Percentiles rank a stretch among this genome's conserved stretches.
phyloP scores from a whole-genome alignment of 305 asterid species.

The Fraxinus ornus region DNA sequence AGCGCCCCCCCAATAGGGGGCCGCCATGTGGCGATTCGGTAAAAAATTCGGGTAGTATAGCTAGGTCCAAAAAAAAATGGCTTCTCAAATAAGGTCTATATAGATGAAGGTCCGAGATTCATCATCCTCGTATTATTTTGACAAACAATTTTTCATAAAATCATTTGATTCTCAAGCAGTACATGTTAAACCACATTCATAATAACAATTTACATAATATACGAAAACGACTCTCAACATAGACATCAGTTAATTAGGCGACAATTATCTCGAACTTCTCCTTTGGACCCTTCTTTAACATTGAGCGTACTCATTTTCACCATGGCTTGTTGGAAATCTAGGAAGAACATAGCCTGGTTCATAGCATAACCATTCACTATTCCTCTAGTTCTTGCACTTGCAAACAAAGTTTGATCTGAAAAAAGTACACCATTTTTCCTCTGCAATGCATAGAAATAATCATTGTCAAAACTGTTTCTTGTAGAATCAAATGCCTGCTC shows the following conservation, averaged over 20 bases:
- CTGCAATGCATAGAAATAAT: constrained; percentile 57
- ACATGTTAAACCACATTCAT: not conserved
- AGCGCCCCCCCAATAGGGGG: too few relatives aligned
- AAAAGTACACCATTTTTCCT: constrained; percentile 60
- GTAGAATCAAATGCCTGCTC: constrained; percentile 70
- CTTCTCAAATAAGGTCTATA: too few relatives aligned
- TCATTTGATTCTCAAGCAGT: not conserved
- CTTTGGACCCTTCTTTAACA: constrained; percentile 61
- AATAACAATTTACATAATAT: not conserved
- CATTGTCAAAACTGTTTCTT: constrained; percentile 53
- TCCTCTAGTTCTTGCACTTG: constrained; percentile 48
- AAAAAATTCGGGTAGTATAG: too few relatives aligned
- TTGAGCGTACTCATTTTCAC: constrained; percentile 69
- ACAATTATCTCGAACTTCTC: constrained; percentile 69
- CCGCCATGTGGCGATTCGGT: too few relatives aligned
- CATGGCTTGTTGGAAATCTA: constrained; percentile 78
- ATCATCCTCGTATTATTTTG: not conserved
- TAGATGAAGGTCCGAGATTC: not conserved
- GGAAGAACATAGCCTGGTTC: constrained; percentile 78
- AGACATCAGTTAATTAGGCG: constrained; percentile 46
- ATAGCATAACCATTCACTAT: constrained; percentile 56
- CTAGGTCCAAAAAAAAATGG: too few relatives aligned
- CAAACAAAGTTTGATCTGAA: constrained; percentile 76
- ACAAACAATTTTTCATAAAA: not conserved
- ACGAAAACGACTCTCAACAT: not conserved